Percentiles rank a stretch among this genome's conserved stretches.
Conservation (phyloP, 495 filamentous ascomycete species). For the Darksidea phi region DNA sequence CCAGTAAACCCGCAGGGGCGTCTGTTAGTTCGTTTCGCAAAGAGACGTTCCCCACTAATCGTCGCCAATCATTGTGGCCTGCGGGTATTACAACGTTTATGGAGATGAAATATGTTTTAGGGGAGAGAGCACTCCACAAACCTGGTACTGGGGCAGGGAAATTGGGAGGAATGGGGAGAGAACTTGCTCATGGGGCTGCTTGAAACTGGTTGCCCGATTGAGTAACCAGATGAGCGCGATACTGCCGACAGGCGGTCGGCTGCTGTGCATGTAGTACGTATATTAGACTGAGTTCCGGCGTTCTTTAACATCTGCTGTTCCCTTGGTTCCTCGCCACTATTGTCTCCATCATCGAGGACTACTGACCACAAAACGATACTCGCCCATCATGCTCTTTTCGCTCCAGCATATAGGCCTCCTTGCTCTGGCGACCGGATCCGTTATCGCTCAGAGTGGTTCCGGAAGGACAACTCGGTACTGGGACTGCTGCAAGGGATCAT, state of each 20-base stretch:
- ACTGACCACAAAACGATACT: not conserved
- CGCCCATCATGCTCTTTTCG: constrained; percentile 22
- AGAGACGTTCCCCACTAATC: too few species aligned
- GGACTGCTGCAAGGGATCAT: constrained; percentile 70
- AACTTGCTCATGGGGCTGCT: too few species aligned
- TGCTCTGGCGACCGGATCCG: constrained; percentile 27
- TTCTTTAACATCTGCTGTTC: not conserved
- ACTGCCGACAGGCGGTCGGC: not conserved
- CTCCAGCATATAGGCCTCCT: constrained; percentile 27
- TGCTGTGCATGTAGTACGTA: not conserved
- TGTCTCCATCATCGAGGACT: too few species aligned
- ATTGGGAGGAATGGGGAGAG: too few species aligned
- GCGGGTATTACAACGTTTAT: not conserved
- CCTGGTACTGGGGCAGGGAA: too few species aligned
- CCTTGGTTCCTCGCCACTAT: not conserved
- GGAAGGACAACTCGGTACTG: constrained; percentile 66
- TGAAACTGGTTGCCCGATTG: not conserved
- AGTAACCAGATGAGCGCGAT: not conserved
- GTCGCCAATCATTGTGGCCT: not conserved
- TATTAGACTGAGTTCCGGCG: not conserved
- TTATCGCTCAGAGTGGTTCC: constrained; percentile 34
- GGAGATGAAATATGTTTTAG: not conserved
- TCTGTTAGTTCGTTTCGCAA: too few species aligned
- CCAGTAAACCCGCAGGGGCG: too few species aligned
- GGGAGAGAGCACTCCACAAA: too few species aligned